phyloP scores from a whole-genome alignment of 257 asterid species.

The Gardenia jasminoides region DNA sequence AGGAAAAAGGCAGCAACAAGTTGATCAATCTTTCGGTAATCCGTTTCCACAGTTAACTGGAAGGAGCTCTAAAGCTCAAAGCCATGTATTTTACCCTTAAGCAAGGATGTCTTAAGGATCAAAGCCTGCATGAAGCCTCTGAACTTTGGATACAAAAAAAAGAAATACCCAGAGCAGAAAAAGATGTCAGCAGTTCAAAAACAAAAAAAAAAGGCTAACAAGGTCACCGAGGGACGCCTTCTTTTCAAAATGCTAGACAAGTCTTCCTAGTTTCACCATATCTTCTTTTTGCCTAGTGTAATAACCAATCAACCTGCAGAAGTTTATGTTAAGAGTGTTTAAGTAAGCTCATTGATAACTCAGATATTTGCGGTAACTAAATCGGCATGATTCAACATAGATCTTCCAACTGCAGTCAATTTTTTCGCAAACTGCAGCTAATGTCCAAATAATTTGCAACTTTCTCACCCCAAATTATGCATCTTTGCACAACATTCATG shows the following conservation, averaged over 20 bases:
- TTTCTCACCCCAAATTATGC: background rate
- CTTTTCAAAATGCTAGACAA: background rate
- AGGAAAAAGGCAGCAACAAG: background rate
- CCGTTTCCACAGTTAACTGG: background rate
- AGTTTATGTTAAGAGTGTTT: background rate
- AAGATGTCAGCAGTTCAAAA: background rate
- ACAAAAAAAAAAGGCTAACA: background rate
- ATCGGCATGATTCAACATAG: no score
- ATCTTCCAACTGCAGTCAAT: no score
- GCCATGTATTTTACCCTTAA: background rate
- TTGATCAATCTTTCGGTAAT: slow-evolving; percentile 14
- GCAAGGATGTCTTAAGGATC: background rate
- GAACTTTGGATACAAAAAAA: background rate
- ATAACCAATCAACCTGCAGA: background rate
- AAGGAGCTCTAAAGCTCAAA: slow-evolving; percentile 7
- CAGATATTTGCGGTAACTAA: background rate
- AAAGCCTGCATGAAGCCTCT: background rate
- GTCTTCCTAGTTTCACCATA: background rate
- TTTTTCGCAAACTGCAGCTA: background rate
- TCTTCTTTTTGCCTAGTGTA: background rate
- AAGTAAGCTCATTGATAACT: background rate
- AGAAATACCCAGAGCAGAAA: no score
- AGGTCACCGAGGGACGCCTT: background rate
- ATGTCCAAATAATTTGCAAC: background rate
- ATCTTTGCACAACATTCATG: no score